Evolutionary conservation across 805 yeast species (phyloP).

Genomic region (Cyberlindnera veronae): DNA sequence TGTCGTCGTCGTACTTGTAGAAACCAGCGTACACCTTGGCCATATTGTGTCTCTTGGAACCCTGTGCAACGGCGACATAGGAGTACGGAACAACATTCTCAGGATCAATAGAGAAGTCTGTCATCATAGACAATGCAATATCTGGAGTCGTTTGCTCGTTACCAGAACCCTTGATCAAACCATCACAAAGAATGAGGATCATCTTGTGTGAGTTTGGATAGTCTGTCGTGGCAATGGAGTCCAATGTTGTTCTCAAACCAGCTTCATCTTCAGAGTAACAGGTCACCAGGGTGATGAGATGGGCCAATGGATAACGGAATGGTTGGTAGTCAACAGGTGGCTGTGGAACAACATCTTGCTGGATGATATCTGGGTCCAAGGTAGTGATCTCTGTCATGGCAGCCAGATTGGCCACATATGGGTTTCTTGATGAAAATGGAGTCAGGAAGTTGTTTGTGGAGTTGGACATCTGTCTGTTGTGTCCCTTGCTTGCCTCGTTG

Average conservation of each 20-base stretch:
- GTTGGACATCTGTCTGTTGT: constrained; percentile 14
- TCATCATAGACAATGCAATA: constrained; percentile 82
- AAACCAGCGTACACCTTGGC: constrained; percentile 95
- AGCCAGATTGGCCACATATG: constrained; percentile 24
- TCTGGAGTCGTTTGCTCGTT: constrained; percentile 88
- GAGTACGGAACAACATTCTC: constrained; percentile 81
- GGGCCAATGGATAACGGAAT: constrained; percentile 73
- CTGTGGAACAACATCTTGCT: constrained; percentile 82
- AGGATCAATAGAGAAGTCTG: constrained; percentile 62
- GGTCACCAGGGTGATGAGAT: constrained; percentile 74
- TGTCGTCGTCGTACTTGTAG: constrained; percentile 75
- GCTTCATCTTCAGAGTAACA: constrained; percentile 92
- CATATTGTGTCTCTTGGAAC: constrained; percentile 94
- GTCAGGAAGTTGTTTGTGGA: constrained; percentile 12
- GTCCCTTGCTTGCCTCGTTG: constrained; percentile 11
- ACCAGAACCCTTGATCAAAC: constrained; percentile 91
- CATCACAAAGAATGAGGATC: constrained; percentile 85
- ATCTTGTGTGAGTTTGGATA: constrained; percentile 94
- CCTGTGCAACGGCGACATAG: constrained; percentile 94
- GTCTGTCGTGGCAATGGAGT: constrained; percentile 91
- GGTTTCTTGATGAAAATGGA: constrained; percentile 25
- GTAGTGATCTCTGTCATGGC: constrained; percentile 35
- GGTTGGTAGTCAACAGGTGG: constrained; percentile 91
- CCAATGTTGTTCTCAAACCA: constrained; percentile 83
- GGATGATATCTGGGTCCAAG: constrained; percentile 56